Evolutionary conservation across 2,329 filamentous ascomycete genomes (phyloP), one percentile per base, ranked within the genome.

Genomic region (Grosmannia clavigera): DNA sequence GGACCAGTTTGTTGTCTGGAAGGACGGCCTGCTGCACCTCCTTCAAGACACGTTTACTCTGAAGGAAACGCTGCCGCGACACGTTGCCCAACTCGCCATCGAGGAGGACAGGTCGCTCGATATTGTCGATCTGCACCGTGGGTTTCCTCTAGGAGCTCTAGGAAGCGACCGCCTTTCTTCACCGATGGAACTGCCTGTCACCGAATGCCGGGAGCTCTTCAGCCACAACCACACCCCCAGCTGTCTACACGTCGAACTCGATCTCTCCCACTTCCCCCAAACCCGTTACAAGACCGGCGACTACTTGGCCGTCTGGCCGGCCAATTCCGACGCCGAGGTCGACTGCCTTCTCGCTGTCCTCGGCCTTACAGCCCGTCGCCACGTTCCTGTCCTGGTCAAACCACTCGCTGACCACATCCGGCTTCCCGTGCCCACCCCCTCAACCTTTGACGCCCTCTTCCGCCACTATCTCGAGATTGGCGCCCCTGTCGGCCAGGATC

Each of bases 221-320:
- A 35, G 6, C 33, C 9, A 9, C 33, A 35, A 11, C 33, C 9
- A 35, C 9, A 7, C 33, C 33, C 33, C 33, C 33, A 10, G 66
- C 73, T 12, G 66, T 60, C 55, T 73, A 19, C 71, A 75, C 59
- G 65, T 75, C 57, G 73, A 76, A 33, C 61, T 76, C 7, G 72
- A 74, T 57, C 65, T 75, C 11, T 62, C 64, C 40, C 60, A 67
- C 10, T 58, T 66, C 9, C 63, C 66, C 1, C 64, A 69, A 12
- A 63, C 74, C 31, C 64, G 62, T 5, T 76, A 76, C 63, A 65
- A 69, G 55, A 74, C 74, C 2, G 74, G 74, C 1, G 74, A 76
- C 48, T 72, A 76, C 59, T 58, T 76, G 19, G 71, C 70, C 16
- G 61, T 76, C 1, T 76, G 69, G 65, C 73, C 74, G 2, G 68